A percentile compares a stretch with the other conserved stretches of the same genome.
phyloP scores from a whole-genome alignment of 2,329 filamentous ascomycete genomes.

The Lasiodiplodia hormozganensis region DNA sequence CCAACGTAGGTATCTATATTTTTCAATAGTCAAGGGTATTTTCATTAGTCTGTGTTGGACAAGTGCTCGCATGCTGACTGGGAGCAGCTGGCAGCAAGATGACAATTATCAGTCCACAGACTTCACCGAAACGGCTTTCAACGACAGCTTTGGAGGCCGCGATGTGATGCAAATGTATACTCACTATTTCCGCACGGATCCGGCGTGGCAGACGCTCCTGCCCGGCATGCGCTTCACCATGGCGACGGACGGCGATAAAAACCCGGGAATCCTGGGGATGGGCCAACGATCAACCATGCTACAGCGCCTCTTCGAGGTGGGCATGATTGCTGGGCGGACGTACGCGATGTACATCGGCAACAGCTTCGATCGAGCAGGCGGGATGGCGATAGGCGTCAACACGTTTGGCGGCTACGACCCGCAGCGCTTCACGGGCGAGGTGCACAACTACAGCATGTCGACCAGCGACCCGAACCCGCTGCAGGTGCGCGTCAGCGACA shows the following conservation, averaged over 20 bases:
- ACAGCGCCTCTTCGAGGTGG: slow-evolving; percentile 42
- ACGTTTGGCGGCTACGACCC: slow-evolving; percentile 54
- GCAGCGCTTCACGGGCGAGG: slow-evolving; percentile 48
- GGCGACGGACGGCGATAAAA: slow-evolving; percentile 40
- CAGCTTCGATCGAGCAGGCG: slow-evolving; percentile 49
- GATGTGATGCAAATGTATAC: slow-evolving; percentile 49
- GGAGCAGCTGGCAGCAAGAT: slow-evolving; percentile 14
- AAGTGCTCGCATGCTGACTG: background rate
- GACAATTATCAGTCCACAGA: slow-evolving; percentile 7
- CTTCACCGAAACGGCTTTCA: slow-evolving; percentile 33
- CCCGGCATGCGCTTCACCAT: slow-evolving; percentile 45
- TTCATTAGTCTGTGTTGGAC: background rate
- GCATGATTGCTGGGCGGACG: slow-evolving; percentile 48
- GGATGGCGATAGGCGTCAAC: slow-evolving; percentile 51
- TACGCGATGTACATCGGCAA: slow-evolving; percentile 54
- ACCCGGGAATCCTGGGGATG: slow-evolving; percentile 49
- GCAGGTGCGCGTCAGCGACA: slow-evolving; percentile 48
- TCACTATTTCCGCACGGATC: slow-evolving; percentile 49
- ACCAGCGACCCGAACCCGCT: slow-evolving; percentile 43
- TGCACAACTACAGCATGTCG: slow-evolving; percentile 45
- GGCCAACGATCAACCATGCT: slow-evolving; percentile 50
- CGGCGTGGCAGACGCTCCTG: slow-evolving; percentile 45
- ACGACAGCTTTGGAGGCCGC: slow-evolving; percentile 39
- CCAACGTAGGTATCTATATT: slow-evolving; percentile 37
- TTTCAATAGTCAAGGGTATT: background rate